Evolutionary conservation across 345 rosid species (phyloP).

Genomic region (Melaleuca quinquenervia): DNA sequence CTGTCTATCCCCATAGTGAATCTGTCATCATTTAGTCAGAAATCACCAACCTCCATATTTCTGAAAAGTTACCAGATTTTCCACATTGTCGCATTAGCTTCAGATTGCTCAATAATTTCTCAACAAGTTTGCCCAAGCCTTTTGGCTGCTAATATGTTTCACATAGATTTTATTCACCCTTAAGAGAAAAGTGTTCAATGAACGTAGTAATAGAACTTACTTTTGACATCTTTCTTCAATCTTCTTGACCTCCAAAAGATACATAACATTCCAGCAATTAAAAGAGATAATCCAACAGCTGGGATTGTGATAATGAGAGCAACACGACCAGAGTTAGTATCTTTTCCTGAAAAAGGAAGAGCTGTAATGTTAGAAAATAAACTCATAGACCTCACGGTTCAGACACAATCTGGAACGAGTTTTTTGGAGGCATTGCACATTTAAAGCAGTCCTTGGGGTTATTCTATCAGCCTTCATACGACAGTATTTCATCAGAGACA

Average conservation of each 20-base stretch:
- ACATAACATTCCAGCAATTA: neutral
- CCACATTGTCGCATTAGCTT: neutral
- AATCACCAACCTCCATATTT: neutral
- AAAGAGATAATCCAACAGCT: neutral
- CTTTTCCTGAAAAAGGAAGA: neutral
- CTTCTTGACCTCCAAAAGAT: neutral
- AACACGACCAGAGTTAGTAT: neutral
- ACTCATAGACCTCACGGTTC: accelerated
- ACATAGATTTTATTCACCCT: neutral
- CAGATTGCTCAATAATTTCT: no score
- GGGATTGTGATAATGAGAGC: neutral
- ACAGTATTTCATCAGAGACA: neutral
- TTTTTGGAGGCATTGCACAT: neutral
- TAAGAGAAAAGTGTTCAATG: neutral
- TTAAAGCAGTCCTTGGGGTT: neutral
- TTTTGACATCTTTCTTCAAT: neutral
- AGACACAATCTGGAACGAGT: neutral
- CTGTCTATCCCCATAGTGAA: neutral
- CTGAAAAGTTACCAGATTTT: neutral
- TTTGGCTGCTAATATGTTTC: neutral
- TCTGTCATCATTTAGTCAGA: neutral
- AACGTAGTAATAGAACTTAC: neutral
- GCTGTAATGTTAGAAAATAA: neutral
- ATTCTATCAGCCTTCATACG: neutral
- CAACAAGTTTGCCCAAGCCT: neutral